Evolutionary conservation across 768 basidiomycete genomes (phyloP).

Genomic region (Roridomyces roridus): DNA sequence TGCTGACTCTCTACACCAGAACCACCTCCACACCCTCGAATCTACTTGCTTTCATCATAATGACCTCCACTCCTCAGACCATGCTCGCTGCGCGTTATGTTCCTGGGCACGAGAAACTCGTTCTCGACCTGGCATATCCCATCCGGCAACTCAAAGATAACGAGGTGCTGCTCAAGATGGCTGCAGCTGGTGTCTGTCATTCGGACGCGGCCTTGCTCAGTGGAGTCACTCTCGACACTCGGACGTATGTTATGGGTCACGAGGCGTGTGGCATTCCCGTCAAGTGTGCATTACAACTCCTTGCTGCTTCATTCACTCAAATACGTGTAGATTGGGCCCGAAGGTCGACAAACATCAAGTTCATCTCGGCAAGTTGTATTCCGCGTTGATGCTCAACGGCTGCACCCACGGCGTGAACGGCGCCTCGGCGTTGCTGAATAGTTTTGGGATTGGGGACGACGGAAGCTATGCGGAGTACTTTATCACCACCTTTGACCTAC

Average conservation of each 20-base stretch:
- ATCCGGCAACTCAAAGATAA: constrained; percentile 19
- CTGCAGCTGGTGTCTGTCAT: constrained; percentile 24
- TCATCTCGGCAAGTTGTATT: constrained; percentile 12
- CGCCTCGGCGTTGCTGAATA: not conserved
- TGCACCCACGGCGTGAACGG: constrained; percentile 11
- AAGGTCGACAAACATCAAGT: constrained; percentile 6
- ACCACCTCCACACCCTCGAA: no score
- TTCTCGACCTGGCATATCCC: constrained; percentile 1
- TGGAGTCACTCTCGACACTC: constrained; percentile 8
- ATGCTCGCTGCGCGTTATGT: constrained; percentile 10
- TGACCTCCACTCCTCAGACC: not conserved
- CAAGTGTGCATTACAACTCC: not conserved
- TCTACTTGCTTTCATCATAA: no score
- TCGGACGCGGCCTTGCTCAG: constrained; percentile 16
- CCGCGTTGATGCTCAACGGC: not conserved
- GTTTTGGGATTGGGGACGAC: constrained; percentile 14
- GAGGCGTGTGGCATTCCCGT: constrained; percentile 19
- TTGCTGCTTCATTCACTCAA: no score
- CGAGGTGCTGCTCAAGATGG: constrained; percentile 24
- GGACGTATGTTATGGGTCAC: constrained; percentile 19
- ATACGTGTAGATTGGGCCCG: constrained; percentile 16
- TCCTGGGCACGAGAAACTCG: constrained; percentile 5
- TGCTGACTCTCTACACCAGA: no score
- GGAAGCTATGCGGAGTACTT: constrained; percentile 25
- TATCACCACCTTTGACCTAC: constrained; percentile 1